Conservation (phyloP, 2,329 filamentous ascomycete species). For the Talaromyces sp. region DNA sequence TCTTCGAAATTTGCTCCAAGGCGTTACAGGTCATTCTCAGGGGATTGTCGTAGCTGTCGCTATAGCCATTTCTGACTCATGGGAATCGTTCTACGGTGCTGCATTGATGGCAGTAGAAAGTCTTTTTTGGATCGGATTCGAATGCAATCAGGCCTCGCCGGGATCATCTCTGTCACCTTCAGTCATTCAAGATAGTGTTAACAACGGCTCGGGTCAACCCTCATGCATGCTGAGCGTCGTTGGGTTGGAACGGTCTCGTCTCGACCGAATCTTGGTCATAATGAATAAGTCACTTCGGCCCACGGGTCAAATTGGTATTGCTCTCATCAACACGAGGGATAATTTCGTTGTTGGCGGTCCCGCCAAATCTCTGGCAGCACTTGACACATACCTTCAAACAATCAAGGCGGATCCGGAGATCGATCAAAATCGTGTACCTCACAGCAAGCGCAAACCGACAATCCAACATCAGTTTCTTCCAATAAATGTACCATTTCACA, state of each 20-base stretch:
- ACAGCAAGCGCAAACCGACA: background rate
- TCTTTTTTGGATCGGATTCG: conserved; percentile 94
- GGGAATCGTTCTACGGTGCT: conserved; percentile 83
- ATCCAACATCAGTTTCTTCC: conserved; percentile 4
- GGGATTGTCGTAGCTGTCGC: conserved; percentile 91
- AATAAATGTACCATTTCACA: conserved; percentile 5
- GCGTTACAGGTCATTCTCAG: conserved; percentile 82
- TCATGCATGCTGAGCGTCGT: conserved; percentile 13
- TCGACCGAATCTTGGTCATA: background rate
- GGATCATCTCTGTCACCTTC: background rate
- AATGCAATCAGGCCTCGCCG: background rate
- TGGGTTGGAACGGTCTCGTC: background rate
- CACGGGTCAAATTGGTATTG: conserved; percentile 90
- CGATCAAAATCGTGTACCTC: background rate
- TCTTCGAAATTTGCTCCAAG: conserved; percentile 50
- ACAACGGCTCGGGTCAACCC: background rate
- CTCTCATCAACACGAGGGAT: conserved; percentile 90
- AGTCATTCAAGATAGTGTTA: background rate
- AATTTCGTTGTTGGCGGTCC: conserved; percentile 97
- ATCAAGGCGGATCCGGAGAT: conserved; percentile 65
- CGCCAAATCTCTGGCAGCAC: conserved; percentile 89
- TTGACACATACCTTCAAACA: conserved; percentile 74
- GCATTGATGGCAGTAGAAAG: conserved; percentile 79
- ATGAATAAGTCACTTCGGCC: conserved; percentile 50
- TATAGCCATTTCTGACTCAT: conserved; percentile 83